Evolutionary conservation across 345 rosid genomes (phyloP).

Genomic region (Boechera retrofracta): DNA sequence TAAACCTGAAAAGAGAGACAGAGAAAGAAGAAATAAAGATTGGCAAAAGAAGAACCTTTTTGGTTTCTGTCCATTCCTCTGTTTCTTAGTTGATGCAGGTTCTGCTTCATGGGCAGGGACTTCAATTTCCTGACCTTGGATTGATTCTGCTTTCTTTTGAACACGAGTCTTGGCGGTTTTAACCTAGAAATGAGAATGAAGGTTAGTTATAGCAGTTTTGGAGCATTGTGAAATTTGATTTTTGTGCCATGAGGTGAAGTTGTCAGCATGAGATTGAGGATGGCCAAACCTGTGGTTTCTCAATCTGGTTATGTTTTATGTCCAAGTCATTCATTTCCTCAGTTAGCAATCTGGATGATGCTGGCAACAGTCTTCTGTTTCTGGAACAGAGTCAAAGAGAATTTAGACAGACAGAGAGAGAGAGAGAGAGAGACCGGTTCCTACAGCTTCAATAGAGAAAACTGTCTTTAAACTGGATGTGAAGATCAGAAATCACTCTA

Average conservation of each 20-base stretch:
- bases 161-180: conserved; percentile 3
- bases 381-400: conserved; percentile 33
- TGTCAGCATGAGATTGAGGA: conserved; percentile 11
- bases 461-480: not conserved
- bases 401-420: conserved; percentile 4
- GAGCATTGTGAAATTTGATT: conserved; percentile 5
- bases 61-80: conserved; percentile 39
- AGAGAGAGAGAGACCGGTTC: not conserved
- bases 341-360: conserved; percentile 56
- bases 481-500: not conserved
- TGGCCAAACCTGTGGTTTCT: conserved; percentile 63
- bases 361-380: conserved; percentile 74
- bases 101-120: conserved; percentile 28
- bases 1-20: conserved; percentile 3
- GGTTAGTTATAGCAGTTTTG: conserved; percentile 6
- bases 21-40: not conserved
- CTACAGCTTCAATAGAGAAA: not conserved
- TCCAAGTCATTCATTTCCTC: conserved; percentile 59
- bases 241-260: conserved; percentile 2
- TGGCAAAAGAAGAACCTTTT: conserved; percentile 37
- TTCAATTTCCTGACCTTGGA: conserved; percentile 5
- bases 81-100: conserved; percentile 42
- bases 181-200: conserved; percentile 27
- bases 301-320: conserved; percentile 53
- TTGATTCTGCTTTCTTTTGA: conserved; percentile 23